Conservation (phyloP, 768 basidiomycete genomes). For the Trametes villosa region DNA sequence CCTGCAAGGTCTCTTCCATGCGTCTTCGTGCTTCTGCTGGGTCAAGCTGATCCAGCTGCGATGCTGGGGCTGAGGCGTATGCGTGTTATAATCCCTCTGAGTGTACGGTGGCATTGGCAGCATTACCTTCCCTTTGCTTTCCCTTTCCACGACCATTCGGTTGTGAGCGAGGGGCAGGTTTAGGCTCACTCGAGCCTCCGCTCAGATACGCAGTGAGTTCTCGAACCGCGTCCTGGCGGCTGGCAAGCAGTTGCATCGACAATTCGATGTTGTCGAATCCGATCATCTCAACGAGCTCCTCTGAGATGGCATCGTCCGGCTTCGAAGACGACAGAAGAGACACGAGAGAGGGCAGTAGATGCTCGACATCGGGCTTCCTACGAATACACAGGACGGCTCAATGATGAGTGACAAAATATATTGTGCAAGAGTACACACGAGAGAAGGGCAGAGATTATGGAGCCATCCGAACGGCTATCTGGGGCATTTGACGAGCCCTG, state of each 20-base stretch:
- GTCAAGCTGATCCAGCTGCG: conserved; percentile 38
- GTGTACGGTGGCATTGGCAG: not conserved
- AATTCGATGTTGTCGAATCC: conserved; percentile 87
- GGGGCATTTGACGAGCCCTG: not conserved
- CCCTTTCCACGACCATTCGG: conserved; percentile 9
- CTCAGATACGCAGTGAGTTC: conserved; percentile 7
- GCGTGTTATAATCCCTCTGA: not conserved
- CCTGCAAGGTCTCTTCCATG: conserved; percentile 61
- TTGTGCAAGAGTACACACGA: conserved; percentile 25
- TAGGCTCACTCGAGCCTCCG: not conserved
- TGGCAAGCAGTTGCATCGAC: conserved; percentile 67
- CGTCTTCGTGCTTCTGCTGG: conserved; percentile 58
- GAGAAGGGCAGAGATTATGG: conserved; percentile 21
- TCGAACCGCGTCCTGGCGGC: conserved; percentile 42
- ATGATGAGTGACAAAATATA: conserved; percentile 3
- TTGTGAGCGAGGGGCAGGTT: not conserved
- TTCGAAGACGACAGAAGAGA: conserved; percentile 52
- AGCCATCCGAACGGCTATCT: not conserved
- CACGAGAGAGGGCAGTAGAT: conserved; percentile 32
- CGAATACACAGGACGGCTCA: not conserved
- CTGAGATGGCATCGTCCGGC: conserved; percentile 73
- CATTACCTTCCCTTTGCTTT: conserved; percentile 19
- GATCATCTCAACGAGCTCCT: conserved; percentile 75
- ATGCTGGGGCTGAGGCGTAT: not conserved
- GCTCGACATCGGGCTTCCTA: conserved; percentile 36